These are phyloP conservation scores for Aspergillus arachidicola DNA, from an alignment of 2,329 filamentous ascomycete genomes.

Conservation along the genomic window DNA sequence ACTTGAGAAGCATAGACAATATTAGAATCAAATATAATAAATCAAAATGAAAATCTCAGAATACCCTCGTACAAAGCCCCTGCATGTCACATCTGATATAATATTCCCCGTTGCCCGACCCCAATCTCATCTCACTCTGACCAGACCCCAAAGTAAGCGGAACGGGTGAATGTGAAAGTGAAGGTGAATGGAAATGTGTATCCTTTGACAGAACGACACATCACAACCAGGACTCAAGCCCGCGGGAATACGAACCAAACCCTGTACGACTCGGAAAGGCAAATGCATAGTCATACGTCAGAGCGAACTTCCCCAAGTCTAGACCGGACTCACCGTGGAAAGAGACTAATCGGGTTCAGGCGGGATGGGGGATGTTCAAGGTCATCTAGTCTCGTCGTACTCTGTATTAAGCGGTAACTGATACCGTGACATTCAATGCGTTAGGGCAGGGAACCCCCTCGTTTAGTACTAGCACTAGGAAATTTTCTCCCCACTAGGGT, in stretches of 20 bases:
- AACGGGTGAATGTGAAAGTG: background rate
- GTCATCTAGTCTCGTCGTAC: no score
- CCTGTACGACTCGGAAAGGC: background rate
- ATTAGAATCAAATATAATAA: background rate
- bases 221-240: background rate
- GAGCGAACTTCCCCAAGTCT: background rate
- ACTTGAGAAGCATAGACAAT: background rate
- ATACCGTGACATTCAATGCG: no score
- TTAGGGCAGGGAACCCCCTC: background rate
- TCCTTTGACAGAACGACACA: background rate
- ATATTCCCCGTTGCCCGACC: background rate
- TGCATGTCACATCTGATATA: background rate
- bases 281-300: background rate
- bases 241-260: background rate
- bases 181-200: background rate
- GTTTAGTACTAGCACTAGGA: background rate
- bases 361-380: no score
- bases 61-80: background rate
- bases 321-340: background rate
- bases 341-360: background rate
- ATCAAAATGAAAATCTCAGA: background rate
- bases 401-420: no score
- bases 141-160: background rate
- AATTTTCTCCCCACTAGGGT: background rate
- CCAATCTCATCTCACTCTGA: background rate